Percentiles rank a stretch among this genome's conserved stretches.
Evolutionary conservation across 441 rosid species (phyloP).

Genomic region (Adansonia gregorii): DNA sequence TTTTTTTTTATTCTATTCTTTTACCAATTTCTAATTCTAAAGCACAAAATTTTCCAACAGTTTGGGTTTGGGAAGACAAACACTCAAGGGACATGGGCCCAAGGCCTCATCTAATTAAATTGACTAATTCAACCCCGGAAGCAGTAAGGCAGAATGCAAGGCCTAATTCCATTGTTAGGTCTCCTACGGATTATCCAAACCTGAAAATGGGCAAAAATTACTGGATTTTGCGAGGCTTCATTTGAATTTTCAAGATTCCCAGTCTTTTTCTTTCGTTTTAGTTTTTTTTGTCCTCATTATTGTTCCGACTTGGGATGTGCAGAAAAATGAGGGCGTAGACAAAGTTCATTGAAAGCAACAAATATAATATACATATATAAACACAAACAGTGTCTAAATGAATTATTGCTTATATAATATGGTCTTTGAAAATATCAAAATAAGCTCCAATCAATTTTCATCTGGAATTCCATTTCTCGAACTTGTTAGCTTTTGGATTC

Average conservation of each 20-base stretch:
- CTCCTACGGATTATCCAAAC: background rate
- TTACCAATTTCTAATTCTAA: too few species aligned
- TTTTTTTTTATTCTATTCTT: too few species aligned
- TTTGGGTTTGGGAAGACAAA: background rate
- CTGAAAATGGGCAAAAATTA: background rate
- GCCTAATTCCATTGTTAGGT: background rate
- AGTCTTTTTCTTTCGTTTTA: slow-evolving; percentile 1
- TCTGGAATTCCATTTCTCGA: slow-evolving; percentile 31
- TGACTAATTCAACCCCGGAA: background rate
- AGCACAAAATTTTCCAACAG: background rate
- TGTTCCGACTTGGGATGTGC: background rate
- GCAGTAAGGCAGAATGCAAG: background rate
- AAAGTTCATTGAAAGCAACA: background rate
- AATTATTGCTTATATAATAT: background rate
- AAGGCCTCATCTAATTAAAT: background rate
- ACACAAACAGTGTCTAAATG: background rate
- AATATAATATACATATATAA: background rate
- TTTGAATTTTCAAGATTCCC: background rate
- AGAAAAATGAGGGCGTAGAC: background rate
- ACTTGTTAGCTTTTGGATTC: slow-evolving; percentile 26
- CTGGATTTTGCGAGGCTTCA: background rate
- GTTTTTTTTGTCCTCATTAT: background rate
- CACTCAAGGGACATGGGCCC: background rate
- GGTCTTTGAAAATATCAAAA: slow-evolving; percentile 26
- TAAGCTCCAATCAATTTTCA: background rate